Conservation (phyloP, 2,329 filamentous ascomycete species). For the Esteya vermicola region DNA sequence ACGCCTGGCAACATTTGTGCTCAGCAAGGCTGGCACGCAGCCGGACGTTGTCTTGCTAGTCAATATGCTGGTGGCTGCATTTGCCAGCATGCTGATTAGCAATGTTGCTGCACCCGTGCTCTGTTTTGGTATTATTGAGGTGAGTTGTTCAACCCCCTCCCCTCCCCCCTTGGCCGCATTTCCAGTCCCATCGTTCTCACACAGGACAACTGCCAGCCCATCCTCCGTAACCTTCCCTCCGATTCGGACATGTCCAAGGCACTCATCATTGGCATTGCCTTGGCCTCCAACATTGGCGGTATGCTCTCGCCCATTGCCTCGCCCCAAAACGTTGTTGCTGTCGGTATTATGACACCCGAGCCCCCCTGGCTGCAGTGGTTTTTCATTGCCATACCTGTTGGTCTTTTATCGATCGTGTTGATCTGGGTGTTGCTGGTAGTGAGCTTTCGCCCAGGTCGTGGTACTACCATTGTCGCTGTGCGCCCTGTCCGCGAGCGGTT, state of each 20-base stretch:
- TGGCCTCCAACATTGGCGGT: conserved; percentile 90
- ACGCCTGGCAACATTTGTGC: conserved; percentile 86
- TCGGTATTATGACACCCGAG: conserved; percentile 86
- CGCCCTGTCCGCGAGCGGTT: conserved; percentile 81
- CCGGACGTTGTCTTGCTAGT: conserved; percentile 84
- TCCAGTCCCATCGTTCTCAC: background rate
- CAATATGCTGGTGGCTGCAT: conserved; percentile 96
- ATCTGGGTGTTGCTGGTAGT: conserved; percentile 82
- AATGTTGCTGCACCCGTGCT: conserved; percentile 95
- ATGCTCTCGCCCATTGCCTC: conserved; percentile 95
- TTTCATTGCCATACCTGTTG: conserved; percentile 87
- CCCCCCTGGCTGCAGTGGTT: conserved; percentile 96
- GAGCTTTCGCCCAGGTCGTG: conserved; percentile 72
- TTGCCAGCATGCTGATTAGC: conserved; percentile 97
- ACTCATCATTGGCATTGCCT: conserved; percentile 84
- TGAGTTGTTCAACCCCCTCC: conserved; percentile 20
- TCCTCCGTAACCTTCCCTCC: conserved; percentile 80
- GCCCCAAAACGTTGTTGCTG: conserved; percentile 90
- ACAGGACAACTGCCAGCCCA: conserved; percentile 41
- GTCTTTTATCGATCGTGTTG: conserved; percentile 70
- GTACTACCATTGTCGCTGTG: conserved; percentile 83
- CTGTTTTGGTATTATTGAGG: conserved; percentile 95
- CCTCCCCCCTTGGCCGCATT: background rate
- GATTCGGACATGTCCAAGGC: conserved; percentile 92
- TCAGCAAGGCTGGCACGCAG: conserved; percentile 89